Base-by-base conservation (phyloP, 2,329 filamentous ascomycete genomes). In the Keithomyces neogunnii region DNA sequence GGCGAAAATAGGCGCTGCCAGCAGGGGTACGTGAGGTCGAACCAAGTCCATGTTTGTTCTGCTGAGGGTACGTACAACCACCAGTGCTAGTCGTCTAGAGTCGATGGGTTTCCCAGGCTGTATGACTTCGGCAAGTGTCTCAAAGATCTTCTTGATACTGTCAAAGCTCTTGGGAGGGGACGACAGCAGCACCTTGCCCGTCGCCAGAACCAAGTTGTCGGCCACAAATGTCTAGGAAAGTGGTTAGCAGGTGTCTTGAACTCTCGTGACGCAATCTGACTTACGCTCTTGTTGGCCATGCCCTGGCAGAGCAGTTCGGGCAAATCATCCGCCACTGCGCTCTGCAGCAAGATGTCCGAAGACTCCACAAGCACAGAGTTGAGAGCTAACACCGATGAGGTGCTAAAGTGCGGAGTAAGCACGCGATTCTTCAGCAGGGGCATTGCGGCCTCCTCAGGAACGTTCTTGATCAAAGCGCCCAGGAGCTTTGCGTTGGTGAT, bases 401-500 rank as follows among this genome's bases (percentile, higher is more conserved):
- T 85, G 57, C 76, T 91, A 61, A 88, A 85, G 53, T 90, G 80
- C 6, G 81, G 77, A 4, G 86, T 86, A 48, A 96, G 76, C n/a
- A 93, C 87, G 29, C 92, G 84, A 60, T 84, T 85, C 71, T 83
- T 87, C 48, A 81, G 68, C 51, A 81, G 62, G 11, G 62, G 62
- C 13, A 72, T 67, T 2, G 89, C 87, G 53, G 80, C 81, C 11
- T 95, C 87, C 32, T 78, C 69, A 1, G 89, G 84, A 5, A 97
- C 79, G 55, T 91, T 90, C 72, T 90, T 92, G 61, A 96, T 85
- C 48, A 99, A 78, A 3, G 89, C 90, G 47, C 91, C 92, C 11
- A 99, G 80, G 13, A 99, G 79, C 63, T 88, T 90, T 31, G 93
- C 90, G 62, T 95, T 90, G 6, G 91, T 96, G 51, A 96, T 88